A percentile compares a stretch with the other conserved stretches of the same genome.
Conservation (phyloP, 2,329 filamentous ascomycete genomes). For the Clonostachys rosea region DNA sequence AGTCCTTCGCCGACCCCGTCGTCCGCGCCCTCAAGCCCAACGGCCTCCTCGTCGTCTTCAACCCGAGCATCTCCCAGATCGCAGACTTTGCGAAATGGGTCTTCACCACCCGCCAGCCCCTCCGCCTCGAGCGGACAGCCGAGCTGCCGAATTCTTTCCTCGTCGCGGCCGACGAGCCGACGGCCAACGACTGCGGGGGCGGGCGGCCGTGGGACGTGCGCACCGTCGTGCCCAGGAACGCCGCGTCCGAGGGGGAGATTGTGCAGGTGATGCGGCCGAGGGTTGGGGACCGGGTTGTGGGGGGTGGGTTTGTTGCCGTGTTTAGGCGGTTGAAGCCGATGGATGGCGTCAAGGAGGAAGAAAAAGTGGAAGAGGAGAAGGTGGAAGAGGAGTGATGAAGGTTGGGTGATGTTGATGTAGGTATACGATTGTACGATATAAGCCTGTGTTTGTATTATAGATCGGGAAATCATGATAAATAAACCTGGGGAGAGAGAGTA, state of each 20-base stretch:
- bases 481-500: too few relatives aligned
- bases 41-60: conserved; percentile 66
- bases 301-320: conserved; percentile 34
- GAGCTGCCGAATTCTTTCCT: conserved; percentile 39
- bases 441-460: too few relatives aligned
- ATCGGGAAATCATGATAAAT: too few relatives aligned
- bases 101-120: conserved; percentile 37
- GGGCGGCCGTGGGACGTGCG: conserved; percentile 63
- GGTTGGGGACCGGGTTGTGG: conserved; percentile 30
- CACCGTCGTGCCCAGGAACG: conserved; percentile 27
- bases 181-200: conserved; percentile 35
- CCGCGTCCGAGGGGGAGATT: conserved; percentile 9
- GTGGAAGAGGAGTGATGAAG: conserved; percentile 1
- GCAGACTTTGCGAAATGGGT: conserved; percentile 49
- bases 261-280: conserved; percentile 35
- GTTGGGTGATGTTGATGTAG: too few relatives aligned
- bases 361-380: conserved; percentile 3
- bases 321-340: conserved; percentile 21
- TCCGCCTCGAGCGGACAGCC: conserved; percentile 52
- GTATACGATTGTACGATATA: too few relatives aligned
- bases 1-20: conserved; percentile 40
- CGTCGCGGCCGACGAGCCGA: conserved; percentile 3
- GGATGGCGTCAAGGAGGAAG: conserved; percentile 1
- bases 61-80: conserved; percentile 76
- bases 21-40: conserved; percentile 57